Evolutionary conservation across 441 rosid species (phyloP), one percentile per base, ranked within the genome.

Genomic region (Aleurites moluccanus): DNA sequence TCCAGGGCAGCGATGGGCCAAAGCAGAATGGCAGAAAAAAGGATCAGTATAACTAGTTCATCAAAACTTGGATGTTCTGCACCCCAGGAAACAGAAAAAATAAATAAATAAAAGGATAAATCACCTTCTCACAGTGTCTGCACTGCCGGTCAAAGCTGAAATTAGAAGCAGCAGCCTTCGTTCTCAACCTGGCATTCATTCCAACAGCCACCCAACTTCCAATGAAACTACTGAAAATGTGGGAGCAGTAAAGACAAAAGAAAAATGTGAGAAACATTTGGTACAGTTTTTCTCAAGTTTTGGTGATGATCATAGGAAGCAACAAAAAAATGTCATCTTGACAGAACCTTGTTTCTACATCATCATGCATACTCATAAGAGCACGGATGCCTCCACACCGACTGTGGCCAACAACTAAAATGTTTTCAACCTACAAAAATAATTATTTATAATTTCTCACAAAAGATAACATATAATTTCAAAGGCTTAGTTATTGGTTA

Each of bases 301-400:
- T 20, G 44, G 45, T n/a, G 30, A 21, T n/a, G 13, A 62, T 20
- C 8, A 69, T 13, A 59, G 21, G 42, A 56, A 57, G 20, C 30
- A 35, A 21, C 15, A 18, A 70, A 45, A 61, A 64, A 3, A 8
- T 20, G 28, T 56, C n/a, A 21, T 66, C 38, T 50, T 20, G 57
- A 64, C 68, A 5, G 57, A 64, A 89, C 98, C 97, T 91, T 81
- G 94, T 83, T 66, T 88, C 89, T 47, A 16, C 90, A 79, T 84
- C 88, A 47, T 86, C 97, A 64, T 84, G 83, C 97, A 93, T 89
- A 73, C 92, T 78, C 99, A 96, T 96, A 61, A 96, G 91, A 42
- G 99, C 97, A 56, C 84, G 97, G 71, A 96, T 96, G 71, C 99
- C 99, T 77, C 98, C 97, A 38, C 99, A 96, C 63, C 92, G 69